Evolutionary conservation across 1,139 yeast species (phyloP).

Genomic region (Suhomyces maxii): DNA sequence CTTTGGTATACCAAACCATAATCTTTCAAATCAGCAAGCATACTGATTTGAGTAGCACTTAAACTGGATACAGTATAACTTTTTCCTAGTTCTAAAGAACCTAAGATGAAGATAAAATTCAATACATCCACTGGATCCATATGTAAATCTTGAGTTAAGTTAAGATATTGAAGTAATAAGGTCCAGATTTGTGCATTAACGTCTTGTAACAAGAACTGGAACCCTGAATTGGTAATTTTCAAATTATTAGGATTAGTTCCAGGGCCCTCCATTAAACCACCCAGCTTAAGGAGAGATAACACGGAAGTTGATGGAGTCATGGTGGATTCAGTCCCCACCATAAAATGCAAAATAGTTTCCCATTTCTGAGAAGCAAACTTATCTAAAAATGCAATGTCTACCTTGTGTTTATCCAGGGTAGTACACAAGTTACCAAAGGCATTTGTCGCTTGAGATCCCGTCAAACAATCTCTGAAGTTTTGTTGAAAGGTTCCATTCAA

Average conservation of each 20-base stretch:
- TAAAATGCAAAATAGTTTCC: conserved; percentile 94
- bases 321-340: conserved; percentile 87
- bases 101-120: conserved; percentile 88
- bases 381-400: conserved; percentile 68
- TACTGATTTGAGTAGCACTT: conserved; percentile 77
- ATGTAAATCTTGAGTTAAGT: conserved; percentile 76
- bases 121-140: conserved; percentile 97
- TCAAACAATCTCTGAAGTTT: conserved; percentile 78
- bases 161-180: conserved; percentile 77
- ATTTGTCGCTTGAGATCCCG: conserved; percentile 63
- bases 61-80: conserved; percentile 74
- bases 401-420: conserved; percentile 41
- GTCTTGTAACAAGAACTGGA: conserved; percentile 89
- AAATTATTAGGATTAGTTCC: conserved; percentile 42
- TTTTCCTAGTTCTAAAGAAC: conserved; percentile 87
- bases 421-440: conserved; percentile 46
- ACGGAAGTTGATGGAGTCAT: conserved; percentile 70
- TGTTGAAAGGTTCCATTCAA: conserved; percentile 73
- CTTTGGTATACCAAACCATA: conserved; percentile 89
- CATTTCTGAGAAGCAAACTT: conserved; percentile 81
- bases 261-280: conserved; percentile 78
- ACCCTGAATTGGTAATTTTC: conserved; percentile 85
- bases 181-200: conserved; percentile 97
- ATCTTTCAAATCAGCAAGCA: conserved; percentile 88
- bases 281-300: conserved; percentile 61